phyloP scores from a whole-genome alignment of 2,329 filamentous ascomycete species.

The Penicillium brevicompactum region DNA sequence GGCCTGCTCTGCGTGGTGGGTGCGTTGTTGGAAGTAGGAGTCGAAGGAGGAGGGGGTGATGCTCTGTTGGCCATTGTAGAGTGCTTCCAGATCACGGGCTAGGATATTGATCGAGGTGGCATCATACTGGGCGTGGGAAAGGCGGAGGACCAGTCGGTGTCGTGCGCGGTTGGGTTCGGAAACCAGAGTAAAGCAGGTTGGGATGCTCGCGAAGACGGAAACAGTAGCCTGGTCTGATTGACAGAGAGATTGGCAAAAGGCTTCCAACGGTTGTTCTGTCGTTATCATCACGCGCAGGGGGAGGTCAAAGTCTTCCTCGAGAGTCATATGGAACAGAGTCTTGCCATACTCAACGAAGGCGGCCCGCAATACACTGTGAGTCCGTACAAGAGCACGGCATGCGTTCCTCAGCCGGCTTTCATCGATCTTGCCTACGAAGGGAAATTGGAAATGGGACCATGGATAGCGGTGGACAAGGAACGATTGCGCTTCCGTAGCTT shows the following conservation, averaged over 20 bases:
- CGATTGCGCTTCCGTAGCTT: neutral
- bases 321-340: neutral
- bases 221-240: neutral
- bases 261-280: neutral
- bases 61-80: neutral
- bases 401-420: neutral
- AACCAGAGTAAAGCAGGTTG: neutral
- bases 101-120: neutral
- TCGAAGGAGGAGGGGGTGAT: neutral
- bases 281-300: neutral
- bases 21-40: neutral
- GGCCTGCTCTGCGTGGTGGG: neutral
- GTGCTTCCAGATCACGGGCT: neutral
- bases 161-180: neutral
- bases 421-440: neutral
- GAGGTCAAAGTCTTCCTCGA: neutral
- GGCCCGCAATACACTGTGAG: neutral
- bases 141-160: slow-evolving; percentile 1
- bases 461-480: neutral
- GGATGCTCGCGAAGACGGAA: neutral
- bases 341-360: neutral
- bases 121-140: slow-evolving; percentile 11
- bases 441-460: neutral
- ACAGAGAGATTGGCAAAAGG: neutral
- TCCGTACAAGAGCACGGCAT: neutral